Evolutionary conservation across 129 eudicot genomes (phyloP), one percentile per base, ranked within the genome.

Genomic region (Logfia minima): DNA sequence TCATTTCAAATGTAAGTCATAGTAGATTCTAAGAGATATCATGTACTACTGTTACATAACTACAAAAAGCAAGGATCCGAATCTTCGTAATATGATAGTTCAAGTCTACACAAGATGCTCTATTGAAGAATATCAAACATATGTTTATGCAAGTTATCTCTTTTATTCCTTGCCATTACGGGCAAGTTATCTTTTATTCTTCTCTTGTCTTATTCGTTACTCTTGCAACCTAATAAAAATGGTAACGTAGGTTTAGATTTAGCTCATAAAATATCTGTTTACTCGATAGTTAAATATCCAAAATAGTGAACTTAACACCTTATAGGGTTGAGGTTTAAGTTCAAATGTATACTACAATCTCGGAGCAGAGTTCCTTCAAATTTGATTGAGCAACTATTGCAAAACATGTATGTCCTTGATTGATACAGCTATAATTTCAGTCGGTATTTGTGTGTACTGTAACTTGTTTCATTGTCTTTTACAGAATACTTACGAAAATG

Each of bases 181-280:
- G 69, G 58, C 84, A 80, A 80, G 84, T 59, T 39, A 80, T 77
- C 84, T 74, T 21, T 66, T 75, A 80, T 80, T 75, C 84, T 68
- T 75, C 31, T 75, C 22, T 37, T 23, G 28, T 58, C 76, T 80
- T 80, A 56, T 67, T 7, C 7, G 19, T 10, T 66, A 66, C 79
- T 39, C 75, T 66, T 66, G 28, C 29, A 59, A 58, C 79, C 70
- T 66, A 66, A 74, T 66, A 73, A 26, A 74, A 9, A 22, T 23
- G 8, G 28, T 70, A 41, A 21, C 29, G 0, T 59, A 8, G 35
- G 43, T 31, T 79, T 28, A 4, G 24, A 32, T 29, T 71, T 56
- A 69, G 26, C 31, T n/a, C 17, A 60, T 31, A 37, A 45, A 29
- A 48, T 5, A 61, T 24, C 45, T 22, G 29, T 71, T 51, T 21